These are phyloP conservation scores for Tubosaeta sp. DNA, from an alignment of 768 basidiomycete species.

Conservation along the genomic window DNA sequence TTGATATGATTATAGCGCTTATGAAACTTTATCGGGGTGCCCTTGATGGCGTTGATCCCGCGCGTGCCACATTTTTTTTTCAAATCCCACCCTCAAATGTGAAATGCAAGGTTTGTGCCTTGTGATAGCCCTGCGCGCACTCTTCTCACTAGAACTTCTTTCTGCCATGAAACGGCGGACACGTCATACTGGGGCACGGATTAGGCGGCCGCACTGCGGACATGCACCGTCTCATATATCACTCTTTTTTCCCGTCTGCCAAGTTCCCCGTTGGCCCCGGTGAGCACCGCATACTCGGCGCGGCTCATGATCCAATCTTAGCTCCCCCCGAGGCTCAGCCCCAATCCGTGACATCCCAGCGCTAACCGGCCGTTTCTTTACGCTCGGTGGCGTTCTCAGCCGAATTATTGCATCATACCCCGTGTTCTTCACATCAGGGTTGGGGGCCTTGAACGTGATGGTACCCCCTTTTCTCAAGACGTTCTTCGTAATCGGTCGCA, in stretches of 20 bases:
- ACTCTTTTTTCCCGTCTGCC: background rate
- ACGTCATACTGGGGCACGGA: slow-evolving; percentile 13
- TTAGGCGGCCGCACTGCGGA: slow-evolving; percentile 25
- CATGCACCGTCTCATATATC: slow-evolving; percentile 7
- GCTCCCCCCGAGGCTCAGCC: background rate
- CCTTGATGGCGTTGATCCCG: slow-evolving; percentile 27
- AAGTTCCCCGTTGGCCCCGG: background rate
- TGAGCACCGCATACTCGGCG: background rate
- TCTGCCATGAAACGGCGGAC: slow-evolving; percentile 17
- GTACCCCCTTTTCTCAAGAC: background rate
- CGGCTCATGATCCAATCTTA: slow-evolving; percentile 10
- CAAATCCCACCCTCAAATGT: slow-evolving; percentile 16
- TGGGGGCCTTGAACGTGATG: background rate
- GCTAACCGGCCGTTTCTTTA: background rate
- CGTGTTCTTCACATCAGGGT: slow-evolving; percentile 1
- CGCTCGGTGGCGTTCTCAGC: slow-evolving; percentile 1
- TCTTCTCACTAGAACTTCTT: slow-evolving; percentile 19
- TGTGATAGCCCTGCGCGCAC: slow-evolving; percentile 16
- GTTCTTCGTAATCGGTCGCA: background rate
- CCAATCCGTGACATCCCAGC: background rate
- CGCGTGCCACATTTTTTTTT: slow-evolving; percentile 16
- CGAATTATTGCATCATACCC: slow-evolving; percentile 1
- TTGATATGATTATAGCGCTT: slow-evolving; percentile 15
- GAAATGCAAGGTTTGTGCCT: slow-evolving; percentile 22
- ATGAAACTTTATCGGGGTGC: slow-evolving; percentile 28